Conservation (phyloP, 768 basidiomycete species). For the Leccinum truebloodii region DNA sequence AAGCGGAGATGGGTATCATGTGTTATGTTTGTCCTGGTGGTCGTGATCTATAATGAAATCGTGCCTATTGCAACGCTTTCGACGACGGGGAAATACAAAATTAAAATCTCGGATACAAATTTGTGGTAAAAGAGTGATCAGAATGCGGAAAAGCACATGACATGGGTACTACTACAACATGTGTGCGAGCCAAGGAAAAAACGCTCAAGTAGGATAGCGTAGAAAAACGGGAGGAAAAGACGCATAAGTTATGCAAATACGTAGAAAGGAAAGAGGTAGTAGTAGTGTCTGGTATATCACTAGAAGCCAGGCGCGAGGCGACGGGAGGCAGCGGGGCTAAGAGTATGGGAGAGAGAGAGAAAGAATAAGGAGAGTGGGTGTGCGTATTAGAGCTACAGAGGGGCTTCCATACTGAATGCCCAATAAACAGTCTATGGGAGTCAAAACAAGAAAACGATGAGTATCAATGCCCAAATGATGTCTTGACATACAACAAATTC, state of each 20-base stretch:
- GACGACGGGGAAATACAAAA: background rate
- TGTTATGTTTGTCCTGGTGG: background rate
- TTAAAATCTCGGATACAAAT: background rate
- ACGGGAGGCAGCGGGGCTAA: background rate
- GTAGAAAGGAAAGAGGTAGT: constrained; percentile 13
- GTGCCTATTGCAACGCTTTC: constrained; percentile 4
- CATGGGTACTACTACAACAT: constrained; percentile 32
- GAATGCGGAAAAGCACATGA: constrained; percentile 11
- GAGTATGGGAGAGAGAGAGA: background rate
- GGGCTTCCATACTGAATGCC: constrained; percentile 20
- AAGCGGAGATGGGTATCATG: background rate
- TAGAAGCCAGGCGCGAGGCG: constrained; percentile 3
- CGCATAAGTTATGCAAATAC: constrained; percentile 25
- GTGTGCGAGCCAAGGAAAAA: constrained; percentile 17
- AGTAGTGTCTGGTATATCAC: background rate
- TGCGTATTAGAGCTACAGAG: constrained; percentile 33
- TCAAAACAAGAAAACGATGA: constrained; percentile 9
- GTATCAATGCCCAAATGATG: constrained; percentile 7
- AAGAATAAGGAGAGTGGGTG: constrained; percentile 23
- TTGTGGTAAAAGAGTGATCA: background rate
- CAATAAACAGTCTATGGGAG: constrained; percentile 27
- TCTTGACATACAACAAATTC: constrained; percentile 8
- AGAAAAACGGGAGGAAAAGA: constrained; percentile 7
- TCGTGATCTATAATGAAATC: constrained; percentile 1
- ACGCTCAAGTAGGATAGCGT: constrained; percentile 1